phyloP scores from a whole-genome alignment of 306 rosid genomes.

The Echinosophora koreensis region DNA sequence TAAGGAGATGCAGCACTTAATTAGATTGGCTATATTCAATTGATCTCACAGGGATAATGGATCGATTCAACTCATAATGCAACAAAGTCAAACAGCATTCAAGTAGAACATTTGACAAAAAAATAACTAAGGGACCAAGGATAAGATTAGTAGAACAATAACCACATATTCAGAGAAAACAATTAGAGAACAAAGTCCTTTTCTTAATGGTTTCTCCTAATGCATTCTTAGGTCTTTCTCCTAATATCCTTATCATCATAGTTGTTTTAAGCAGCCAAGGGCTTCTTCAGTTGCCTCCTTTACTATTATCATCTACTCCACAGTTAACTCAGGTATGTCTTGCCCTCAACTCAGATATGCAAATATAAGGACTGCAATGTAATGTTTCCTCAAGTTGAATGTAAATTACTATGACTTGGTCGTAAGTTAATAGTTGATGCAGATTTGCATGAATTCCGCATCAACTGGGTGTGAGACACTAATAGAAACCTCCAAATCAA shows the following conservation, averaged over 20 bases:
- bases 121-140: no score
- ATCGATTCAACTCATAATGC: not conserved
- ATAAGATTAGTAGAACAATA: no score
- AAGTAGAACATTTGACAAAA: no score
- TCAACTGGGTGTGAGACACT: not conserved
- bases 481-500: no score
- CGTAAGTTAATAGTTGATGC: not conserved
- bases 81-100: no score
- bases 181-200: not conserved
- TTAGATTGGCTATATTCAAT: not conserved
- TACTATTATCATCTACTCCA: not conserved
- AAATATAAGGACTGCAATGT: no score
- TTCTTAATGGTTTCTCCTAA: not conserved
- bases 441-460: not conserved
- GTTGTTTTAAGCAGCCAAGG: not conserved
- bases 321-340: not conserved
- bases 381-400: no score
- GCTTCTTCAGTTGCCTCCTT: not conserved
- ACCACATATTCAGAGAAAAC: not conserved
- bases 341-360: not conserved
- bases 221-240: not conserved
- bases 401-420: no score
- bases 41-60: not conserved
- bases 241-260: not conserved
- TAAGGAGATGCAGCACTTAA: not conserved